Evolutionary conservation across 192 early-diverging fungal genomes (phyloP).

Genomic region (Umbelopsis ramanniana): DNA sequence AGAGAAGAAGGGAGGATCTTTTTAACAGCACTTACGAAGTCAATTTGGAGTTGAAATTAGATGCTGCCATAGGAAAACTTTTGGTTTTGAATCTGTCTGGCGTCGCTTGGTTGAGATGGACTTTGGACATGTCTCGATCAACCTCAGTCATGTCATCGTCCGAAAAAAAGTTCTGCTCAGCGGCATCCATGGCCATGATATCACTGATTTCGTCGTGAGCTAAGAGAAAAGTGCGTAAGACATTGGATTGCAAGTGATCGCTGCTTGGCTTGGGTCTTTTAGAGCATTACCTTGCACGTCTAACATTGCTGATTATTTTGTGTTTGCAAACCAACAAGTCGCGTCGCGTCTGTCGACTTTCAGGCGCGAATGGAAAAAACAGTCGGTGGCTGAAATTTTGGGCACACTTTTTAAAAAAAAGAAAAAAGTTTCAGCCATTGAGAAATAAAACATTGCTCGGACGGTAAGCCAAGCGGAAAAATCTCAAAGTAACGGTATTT

Average conservation of each 20-base stretch:
- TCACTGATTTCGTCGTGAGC: background rate
- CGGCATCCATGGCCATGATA: slow-evolving; percentile 7
- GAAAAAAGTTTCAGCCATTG: too few relatives aligned
- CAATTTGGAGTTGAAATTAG: background rate
- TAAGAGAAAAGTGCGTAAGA: background rate
- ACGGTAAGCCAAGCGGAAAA: too few relatives aligned
- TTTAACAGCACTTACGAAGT: background rate
- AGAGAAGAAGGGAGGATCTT: background rate
- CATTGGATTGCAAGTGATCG: too few relatives aligned
- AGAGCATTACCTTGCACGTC: background rate
- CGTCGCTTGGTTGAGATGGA: background rate
- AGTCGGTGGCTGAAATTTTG: too few relatives aligned
- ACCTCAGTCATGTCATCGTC: slow-evolving; percentile 18
- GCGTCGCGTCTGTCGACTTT: slow-evolving; percentile 1
- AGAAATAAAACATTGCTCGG: too few relatives aligned
- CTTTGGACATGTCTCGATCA: slow-evolving; percentile 21
- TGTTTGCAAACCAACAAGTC: background rate
- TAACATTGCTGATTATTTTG: background rate
- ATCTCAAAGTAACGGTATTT: too few relatives aligned
- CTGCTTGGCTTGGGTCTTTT: background rate
- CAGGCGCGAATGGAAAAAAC: background rate
- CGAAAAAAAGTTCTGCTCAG: background rate
- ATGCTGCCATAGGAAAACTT: background rate
- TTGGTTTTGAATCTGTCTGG: background rate
- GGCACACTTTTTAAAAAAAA: too few relatives aligned